Evolutionary conservation across 441 rosid species (phyloP), one percentile per base, ranked within the genome.

Genomic region (Corymbia citriodora): DNA sequence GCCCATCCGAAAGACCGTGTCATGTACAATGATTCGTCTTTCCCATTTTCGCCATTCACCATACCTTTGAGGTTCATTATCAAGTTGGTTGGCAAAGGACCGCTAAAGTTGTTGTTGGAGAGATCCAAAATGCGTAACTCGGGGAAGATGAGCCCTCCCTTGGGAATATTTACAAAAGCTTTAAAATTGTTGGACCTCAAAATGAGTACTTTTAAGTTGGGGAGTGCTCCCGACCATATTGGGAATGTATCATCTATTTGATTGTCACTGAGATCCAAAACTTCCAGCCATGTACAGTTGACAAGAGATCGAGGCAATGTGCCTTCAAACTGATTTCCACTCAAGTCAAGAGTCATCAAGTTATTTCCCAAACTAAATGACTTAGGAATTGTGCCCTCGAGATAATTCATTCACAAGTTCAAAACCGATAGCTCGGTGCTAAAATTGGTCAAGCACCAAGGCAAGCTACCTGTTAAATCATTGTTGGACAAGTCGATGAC

Each of bases 391-490:
- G 68, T 61, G 16, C 68, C 31, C 14, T 61, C 15, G 0, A 61
- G 0, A 0, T 11, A 16, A 27, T 61, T 61, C n/a, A 61, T 27
- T 61, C 68, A 4, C 31, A 27, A 61, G 68, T 61, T 61, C 68
- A 61, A 61, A 61, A 61, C 0, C 1, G 2, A 61, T 7, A 61
- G 65, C 25, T n/a, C n/a, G n/a, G 0, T 13, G 18, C 18, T 29
- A 14, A 29, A 29, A 61, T 27, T 61, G 11, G 0, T 27, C 12
- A 23, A 61, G 68, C 68, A 27, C 15, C 8, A 0, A 61, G 68
- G 16, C 0, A 61, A 61, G 15, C 8, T 61, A 5, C 31, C 68
- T 0, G 0, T 25, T 27, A 61, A 0, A n/a, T n/a, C n/a, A 14
- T 61, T 61, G 68, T 61, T 61, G 0, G 31, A 61, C 68, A 61